Evolutionary conservation across 805 yeast genomes (phyloP).

Genomic region (Teunomyces atbi): DNA sequence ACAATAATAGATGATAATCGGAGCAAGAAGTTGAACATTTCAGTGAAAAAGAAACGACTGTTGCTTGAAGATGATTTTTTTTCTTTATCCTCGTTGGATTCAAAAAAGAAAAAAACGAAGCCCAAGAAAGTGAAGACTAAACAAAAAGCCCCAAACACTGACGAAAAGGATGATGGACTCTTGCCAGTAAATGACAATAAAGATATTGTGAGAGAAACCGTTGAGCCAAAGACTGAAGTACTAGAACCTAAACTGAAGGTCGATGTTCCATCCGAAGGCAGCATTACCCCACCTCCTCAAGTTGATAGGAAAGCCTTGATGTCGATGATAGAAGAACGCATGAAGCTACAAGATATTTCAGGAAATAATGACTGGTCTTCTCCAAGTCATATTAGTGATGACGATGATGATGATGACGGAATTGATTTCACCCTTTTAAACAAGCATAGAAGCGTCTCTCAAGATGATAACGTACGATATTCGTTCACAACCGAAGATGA

Average conservation of each 20-base stretch:
- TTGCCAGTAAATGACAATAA: background rate
- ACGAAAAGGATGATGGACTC: background rate
- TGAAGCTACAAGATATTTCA: background rate
- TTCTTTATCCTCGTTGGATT: slow-evolving; percentile 10
- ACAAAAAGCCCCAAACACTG: slow-evolving; percentile 2
- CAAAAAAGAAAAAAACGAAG: slow-evolving; percentile 9
- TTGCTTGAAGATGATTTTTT: slow-evolving; percentile 15
- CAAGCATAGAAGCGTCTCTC: background rate
- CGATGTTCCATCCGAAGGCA: background rate
- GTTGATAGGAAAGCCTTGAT: slow-evolving; percentile 4
- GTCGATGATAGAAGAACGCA: background rate
- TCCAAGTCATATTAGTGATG: slow-evolving; percentile 3
- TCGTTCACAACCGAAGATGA: slow-evolving; percentile 24
- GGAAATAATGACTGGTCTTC: slow-evolving; percentile 1
- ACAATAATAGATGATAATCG: background rate
- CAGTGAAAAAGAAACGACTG: slow-evolving; percentile 11
- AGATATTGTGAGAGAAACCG: background rate
- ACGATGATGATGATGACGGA: slow-evolving; percentile 12
- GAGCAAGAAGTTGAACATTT: background rate
- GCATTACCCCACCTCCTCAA: slow-evolving; percentile 11
- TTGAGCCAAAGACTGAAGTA: background rate
- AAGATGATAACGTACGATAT: slow-evolving; percentile 13
- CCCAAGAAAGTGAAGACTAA: slow-evolving; percentile 6
- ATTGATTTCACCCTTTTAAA: slow-evolving; percentile 10
- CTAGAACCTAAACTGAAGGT: background rate